Percentiles rank a stretch among this genome's conserved stretches.
Evolutionary conservation across 768 basidiomycete genomes (phyloP).

Genomic region (Termitomyces sp.): DNA sequence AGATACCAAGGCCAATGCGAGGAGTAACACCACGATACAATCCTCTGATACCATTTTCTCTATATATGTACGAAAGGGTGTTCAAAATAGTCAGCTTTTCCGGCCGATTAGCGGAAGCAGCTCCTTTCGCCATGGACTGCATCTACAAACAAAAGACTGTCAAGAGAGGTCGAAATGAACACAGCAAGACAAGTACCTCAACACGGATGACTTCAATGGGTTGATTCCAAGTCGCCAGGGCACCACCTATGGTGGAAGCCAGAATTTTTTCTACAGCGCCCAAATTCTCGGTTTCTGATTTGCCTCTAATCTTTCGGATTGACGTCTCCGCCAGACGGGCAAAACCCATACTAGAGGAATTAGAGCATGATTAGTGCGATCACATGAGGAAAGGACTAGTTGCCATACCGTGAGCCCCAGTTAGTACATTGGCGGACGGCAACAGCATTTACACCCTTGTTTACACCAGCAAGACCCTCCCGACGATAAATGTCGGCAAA

Average conservation of each 20-base stretch:
- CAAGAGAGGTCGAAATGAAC: background rate
- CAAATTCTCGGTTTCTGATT: constrained; percentile 71
- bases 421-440: constrained; percentile 91
- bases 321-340: constrained; percentile 84
- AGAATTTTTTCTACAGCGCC: constrained; percentile 83
- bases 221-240: constrained; percentile 98
- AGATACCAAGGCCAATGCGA: constrained; percentile 92
- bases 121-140: constrained; percentile 95
- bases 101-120: constrained; percentile 76
- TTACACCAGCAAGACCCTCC: constrained; percentile 93
- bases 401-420: constrained; percentile 82
- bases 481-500: constrained; percentile 93
- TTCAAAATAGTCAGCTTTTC: constrained; percentile 90
- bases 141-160: constrained; percentile 53
- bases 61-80: constrained; percentile 93
- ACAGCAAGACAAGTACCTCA: constrained; percentile 52
- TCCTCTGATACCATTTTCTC: constrained; percentile 93
- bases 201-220: constrained; percentile 97
- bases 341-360: constrained; percentile 79
- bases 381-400: constrained; percentile 1
- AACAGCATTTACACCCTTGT: constrained; percentile 98
- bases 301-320: constrained; percentile 78
- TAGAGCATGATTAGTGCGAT: background rate
- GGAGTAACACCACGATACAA: constrained; percentile 97
- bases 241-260: constrained; percentile 88